These are phyloP conservation scores for Larix kaempferi DNA, from an alignment of 75 land plant genomes.

Conservation along the genomic window DNA sequence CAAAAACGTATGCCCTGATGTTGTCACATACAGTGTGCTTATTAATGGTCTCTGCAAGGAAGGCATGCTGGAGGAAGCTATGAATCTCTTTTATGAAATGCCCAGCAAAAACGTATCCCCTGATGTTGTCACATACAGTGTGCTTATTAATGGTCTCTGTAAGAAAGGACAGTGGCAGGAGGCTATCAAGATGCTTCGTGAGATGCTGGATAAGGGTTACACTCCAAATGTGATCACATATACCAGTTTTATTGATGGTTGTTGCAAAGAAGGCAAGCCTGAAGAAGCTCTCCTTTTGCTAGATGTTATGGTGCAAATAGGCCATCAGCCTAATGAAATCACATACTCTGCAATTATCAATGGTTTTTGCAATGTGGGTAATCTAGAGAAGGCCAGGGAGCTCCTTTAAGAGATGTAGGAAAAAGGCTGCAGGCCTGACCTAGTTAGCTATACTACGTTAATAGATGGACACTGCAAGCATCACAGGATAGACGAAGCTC, in stretches of 20 bases:
- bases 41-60: conserved; percentile 12
- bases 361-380: conserved; percentile 15
- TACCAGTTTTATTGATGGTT: conserved; percentile 4
- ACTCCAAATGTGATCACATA: conserved; percentile 10
- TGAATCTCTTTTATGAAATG: too few relatives aligned
- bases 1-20: conserved; percentile 8
- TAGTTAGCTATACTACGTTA: too few relatives aligned
- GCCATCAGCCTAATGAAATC: conserved; percentile 1
- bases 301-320: conserved; percentile 18
- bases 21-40: conserved; percentile 14
- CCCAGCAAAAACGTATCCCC: too few relatives aligned
- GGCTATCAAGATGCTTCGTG: conserved; percentile 5
- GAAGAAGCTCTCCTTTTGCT: conserved; percentile 5
- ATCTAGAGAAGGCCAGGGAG: conserved; percentile 6
- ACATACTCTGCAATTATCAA: conserved; percentile 9
- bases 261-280: conserved; percentile 4
- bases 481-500: too few relatives aligned
- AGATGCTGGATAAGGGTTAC: conserved; percentile 12
- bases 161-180: conserved; percentile 12
- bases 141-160: too few relatives aligned
- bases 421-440: too few relatives aligned
- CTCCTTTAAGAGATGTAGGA: conserved; percentile 11
- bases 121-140: too few relatives aligned
- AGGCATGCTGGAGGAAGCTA: too few relatives aligned
- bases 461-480: too few relatives aligned